These are phyloP conservation scores for Nitzschia sp. DNA, from an alignment of 108 stramenopile species.

Conservation along the genomic window DNA sequence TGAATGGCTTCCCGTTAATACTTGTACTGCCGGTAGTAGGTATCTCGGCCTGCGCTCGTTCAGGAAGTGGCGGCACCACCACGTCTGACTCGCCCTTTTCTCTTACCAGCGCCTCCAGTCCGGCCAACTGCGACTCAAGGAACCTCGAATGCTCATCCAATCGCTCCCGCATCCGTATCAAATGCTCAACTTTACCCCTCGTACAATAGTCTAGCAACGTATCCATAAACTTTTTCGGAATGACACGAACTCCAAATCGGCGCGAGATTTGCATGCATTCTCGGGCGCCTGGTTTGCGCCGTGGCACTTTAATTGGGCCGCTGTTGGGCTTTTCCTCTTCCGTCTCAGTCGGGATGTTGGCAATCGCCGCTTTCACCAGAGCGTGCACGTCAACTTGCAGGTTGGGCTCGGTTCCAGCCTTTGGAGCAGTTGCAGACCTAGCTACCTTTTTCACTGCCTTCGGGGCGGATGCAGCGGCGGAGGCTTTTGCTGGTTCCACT, in stretches of 20 bases:
- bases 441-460: not conserved
- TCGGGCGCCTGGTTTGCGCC: constrained; percentile 88
- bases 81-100: constrained; percentile 62
- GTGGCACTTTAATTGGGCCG: constrained; percentile 40
- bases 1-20: no score
- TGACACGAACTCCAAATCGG: constrained; percentile 63
- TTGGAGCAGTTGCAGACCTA: not conserved
- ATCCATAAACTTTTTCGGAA: constrained; percentile 77
- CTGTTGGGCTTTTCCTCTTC: constrained; percentile 2
- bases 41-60: not conserved
- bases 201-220: constrained; percentile 81
- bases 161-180: constrained; percentile 88
- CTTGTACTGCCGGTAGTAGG: not conserved
- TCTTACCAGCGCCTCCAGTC: constrained; percentile 67
- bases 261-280: constrained; percentile 88
- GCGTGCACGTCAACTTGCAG: constrained; percentile 21
- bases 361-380: constrained; percentile 20
- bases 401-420: no score
- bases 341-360: not conserved
- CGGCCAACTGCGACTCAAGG: constrained; percentile 80
- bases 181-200: constrained; percentile 86
- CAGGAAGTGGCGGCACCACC: constrained; percentile 44
- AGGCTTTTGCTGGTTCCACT: not conserved
- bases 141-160: constrained; percentile 82
- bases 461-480: not conserved